Evolutionary conservation across 257 asterid species (phyloP).

Genomic region (Petrea volubilis): DNA sequence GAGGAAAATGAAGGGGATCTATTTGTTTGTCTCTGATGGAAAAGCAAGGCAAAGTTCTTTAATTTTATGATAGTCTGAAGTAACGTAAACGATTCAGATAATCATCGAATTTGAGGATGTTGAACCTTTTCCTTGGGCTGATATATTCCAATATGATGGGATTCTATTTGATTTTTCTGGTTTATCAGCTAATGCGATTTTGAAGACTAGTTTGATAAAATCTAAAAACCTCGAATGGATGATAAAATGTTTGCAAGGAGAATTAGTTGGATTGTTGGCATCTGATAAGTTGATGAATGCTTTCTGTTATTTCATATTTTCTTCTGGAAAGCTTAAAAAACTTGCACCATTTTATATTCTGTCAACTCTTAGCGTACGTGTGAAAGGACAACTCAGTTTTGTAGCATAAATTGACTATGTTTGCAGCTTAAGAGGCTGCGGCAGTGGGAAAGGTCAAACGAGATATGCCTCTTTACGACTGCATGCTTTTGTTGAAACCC

Average conservation of each 20-base stretch:
- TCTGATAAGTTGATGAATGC: background rate
- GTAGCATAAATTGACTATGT: too few species aligned
- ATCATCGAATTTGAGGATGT: background rate
- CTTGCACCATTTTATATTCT: background rate
- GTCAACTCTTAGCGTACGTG: background rate
- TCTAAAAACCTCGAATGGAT: background rate
- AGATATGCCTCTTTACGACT: conserved; percentile 90
- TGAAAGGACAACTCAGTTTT: too few species aligned
- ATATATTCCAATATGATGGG: background rate
- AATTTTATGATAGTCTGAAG: background rate
- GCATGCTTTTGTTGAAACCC: conserved; percentile 86
- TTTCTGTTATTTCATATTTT: background rate
- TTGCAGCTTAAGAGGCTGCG: conserved; percentile 14
- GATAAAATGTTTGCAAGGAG: background rate
- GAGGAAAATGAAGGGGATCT: conserved; percentile 2
- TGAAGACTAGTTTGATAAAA: background rate
- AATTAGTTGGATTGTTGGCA: background rate
- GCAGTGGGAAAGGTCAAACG: conserved; percentile 16
- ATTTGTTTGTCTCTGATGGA: conserved; percentile 1
- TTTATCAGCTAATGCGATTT: background rate
- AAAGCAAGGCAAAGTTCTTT: background rate
- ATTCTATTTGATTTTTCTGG: background rate
- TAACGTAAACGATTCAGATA: background rate
- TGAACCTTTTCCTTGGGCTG: background rate
- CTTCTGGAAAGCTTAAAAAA: background rate